Evolutionary conservation across 2,329 filamentous ascomycete genomes (phyloP), one percentile per base, ranked within the genome.

Genomic region (Colletotrichum sp.): DNA sequence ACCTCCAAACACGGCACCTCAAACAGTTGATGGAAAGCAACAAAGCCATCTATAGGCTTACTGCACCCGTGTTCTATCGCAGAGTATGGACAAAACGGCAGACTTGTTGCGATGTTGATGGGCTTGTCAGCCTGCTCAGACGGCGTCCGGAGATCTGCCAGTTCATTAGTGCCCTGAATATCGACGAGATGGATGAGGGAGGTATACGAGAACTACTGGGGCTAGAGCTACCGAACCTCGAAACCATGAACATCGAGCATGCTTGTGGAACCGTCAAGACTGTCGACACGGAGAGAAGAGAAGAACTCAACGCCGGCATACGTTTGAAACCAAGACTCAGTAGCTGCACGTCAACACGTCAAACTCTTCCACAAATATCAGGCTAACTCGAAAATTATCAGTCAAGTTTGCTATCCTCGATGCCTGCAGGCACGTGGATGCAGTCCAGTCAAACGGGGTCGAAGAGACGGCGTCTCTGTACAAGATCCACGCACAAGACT

Each of bases 201-300:
- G n/a, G 43, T 0, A 0, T 48, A 0, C 43, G 43, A 21, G 43
- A 48, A 0, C n/a, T 48, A 13, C 10, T 48, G 0, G 0, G 10
- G 0, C 18, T 10, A 0, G 43, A 48, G 43, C 4, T 48, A 7
- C 3, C 43, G 0, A 7, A 4, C 10, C 43, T 48, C 5, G 43
- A 48, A 48, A 0, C n/a, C 3, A 48, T 48, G 0, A 21, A 48
- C 6, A 0, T 21, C 10, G 43, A 48, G 18, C 5, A 48, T 48
- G 5, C n/a, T 48, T 6, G 2, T 1, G 43, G n/a, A 48, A 48
- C 10, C 4, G 5, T 7, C 10, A 48, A 48, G 5, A 21, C 9
- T n/a, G 5, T 1, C 3, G 5, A 4, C 43, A 4, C 10, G 3
- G 10, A 21, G 5, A 48, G 43, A 21, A n/a, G 43, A 21, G 43